Evolutionary conservation across 176 grass and related monocot species (phyloP), one percentile per base, ranked within the genome.

Genomic region (Olyra latifolia): DNA sequence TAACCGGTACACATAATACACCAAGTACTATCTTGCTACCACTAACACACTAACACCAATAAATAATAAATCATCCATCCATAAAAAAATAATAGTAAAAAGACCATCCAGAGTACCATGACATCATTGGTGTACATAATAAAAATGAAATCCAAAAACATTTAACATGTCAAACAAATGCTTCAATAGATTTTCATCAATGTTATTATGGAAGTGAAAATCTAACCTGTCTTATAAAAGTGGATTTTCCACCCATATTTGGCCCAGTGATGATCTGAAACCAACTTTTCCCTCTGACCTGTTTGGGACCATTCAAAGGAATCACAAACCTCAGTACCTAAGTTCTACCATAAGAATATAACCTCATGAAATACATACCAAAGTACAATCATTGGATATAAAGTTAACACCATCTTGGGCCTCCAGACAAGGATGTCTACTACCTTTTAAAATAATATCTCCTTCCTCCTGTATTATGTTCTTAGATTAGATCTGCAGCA

Each of bases 241-340:
- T 98, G 58, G 95, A 98, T 87, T 98, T 98, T 82, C 95, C 95
- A 61, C 95, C 95, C 95, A 98, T 98, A 83, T 98, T 98, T 83
- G 95, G 95, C 41, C 95, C 95, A 52, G 95, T 98, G 78, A 98
- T 98, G 83, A 98, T 94, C 77, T 98, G 95, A 85, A 98, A 98
- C 95, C 95, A 98, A 62, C 95, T 98, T 82, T 98, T 92, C 47
- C 86, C 92, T 85, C 95, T 93, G 29, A 89, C 86, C 95, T 98
- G 63, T 91, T 91, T 44, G 79, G 41, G 62, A 71, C 25, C 49
- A 82, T 54, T 82, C 23, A n/a, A 87, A 84, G 19, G 19, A 32
- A 45, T 83, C 54, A 48, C 45, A 24, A 81, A 42, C 57, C 32
- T 69, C 28, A 53, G 57, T 57, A 28, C 66, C 48, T 42, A 69